Evolutionary conservation across 768 basidiomycete species (phyloP).

Genomic region (Pulveroboletus sp.): DNA sequence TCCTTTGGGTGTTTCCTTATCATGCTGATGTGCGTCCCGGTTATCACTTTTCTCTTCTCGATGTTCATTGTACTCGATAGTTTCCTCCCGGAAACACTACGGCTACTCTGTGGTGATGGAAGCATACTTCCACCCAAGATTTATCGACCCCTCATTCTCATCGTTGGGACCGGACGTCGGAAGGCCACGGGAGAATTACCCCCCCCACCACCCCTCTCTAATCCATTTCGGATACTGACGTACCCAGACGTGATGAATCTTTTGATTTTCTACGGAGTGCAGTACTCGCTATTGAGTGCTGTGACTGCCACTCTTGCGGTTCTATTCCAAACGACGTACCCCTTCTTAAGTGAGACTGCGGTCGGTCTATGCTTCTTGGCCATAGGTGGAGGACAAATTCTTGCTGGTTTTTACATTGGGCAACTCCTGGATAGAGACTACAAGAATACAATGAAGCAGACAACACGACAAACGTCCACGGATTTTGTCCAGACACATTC

Average conservation of each 20-base stretch:
- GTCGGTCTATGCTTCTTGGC: conserved; percentile 78
- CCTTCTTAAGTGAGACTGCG: conserved; percentile 43
- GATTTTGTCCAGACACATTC: conserved; percentile 21
- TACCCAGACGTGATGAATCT: conserved; percentile 37
- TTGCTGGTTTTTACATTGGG: conserved; percentile 57
- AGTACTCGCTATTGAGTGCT: conserved; percentile 51
- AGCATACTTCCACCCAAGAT: conserved; percentile 26
- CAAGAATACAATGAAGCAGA: conserved; percentile 32
- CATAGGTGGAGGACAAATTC: conserved; percentile 66
- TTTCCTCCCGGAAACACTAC: too few species aligned
- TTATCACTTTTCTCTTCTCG: background rate
- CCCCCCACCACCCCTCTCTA: conserved; percentile 27
- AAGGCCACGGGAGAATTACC: background rate
- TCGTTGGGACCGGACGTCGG: conserved; percentile 24
- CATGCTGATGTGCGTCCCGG: conserved; percentile 10
- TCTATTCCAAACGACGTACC: conserved; percentile 50
- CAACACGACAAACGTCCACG: conserved; percentile 9
- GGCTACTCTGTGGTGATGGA: conserved; percentile 27
- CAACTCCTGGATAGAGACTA: too few species aligned
- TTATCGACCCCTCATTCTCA: conserved; percentile 27
- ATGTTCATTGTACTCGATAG: conserved; percentile 7
- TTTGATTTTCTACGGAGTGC: conserved; percentile 53
- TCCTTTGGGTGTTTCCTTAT: conserved; percentile 10
- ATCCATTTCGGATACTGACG: conserved; percentile 37
- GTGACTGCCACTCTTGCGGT: conserved; percentile 47